These are phyloP conservation scores for Thielaviopsis ethacetica DNA, from an alignment of 2,329 filamentous ascomycete species.

Conservation along the genomic window DNA sequence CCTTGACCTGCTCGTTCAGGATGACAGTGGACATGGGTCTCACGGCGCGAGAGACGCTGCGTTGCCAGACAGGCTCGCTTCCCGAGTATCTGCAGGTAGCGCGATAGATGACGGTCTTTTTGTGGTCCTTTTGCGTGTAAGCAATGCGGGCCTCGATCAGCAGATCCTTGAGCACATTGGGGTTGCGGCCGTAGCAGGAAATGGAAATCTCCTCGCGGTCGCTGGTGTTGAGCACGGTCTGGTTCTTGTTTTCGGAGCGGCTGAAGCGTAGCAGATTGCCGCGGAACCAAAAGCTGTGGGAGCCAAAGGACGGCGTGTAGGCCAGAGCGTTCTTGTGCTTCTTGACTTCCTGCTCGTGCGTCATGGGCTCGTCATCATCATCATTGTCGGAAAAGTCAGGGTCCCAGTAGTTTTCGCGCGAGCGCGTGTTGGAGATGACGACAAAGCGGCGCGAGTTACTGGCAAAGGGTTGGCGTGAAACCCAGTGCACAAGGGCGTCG, in stretches of 20 bases:
- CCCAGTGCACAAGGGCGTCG: conserved; percentile 56
- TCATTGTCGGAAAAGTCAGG: conserved; percentile 31
- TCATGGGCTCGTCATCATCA: conserved; percentile 21
- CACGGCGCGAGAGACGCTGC: conserved; percentile 42
- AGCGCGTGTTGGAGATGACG: conserved; percentile 45
- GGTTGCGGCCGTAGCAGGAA: conserved; percentile 45
- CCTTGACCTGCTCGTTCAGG: conserved; percentile 42
- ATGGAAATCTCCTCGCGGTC: conserved; percentile 43
- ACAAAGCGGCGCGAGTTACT: conserved; percentile 44
- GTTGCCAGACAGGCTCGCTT: conserved; percentile 38
- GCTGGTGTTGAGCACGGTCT: conserved; percentile 24
- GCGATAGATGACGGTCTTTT: conserved; percentile 50
- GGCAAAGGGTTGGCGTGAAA: conserved; percentile 45
- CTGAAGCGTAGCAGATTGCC: conserved; percentile 40
- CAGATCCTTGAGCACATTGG: conserved; percentile 43
- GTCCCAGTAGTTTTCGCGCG: conserved; percentile 31
- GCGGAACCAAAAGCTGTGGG: conserved; percentile 52
- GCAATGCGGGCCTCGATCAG: conserved; percentile 39
- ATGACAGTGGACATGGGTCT: conserved; percentile 51
- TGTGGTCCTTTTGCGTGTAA: conserved; percentile 40
- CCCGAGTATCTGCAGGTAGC: conserved; percentile 25
- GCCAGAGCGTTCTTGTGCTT: conserved; percentile 21
- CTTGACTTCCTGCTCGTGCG: background rate
- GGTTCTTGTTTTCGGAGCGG: conserved; percentile 31
- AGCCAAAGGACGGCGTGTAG: conserved; percentile 53